Conservation (phyloP, 257 asterid genomes). For the Striga asiatica region DNA sequence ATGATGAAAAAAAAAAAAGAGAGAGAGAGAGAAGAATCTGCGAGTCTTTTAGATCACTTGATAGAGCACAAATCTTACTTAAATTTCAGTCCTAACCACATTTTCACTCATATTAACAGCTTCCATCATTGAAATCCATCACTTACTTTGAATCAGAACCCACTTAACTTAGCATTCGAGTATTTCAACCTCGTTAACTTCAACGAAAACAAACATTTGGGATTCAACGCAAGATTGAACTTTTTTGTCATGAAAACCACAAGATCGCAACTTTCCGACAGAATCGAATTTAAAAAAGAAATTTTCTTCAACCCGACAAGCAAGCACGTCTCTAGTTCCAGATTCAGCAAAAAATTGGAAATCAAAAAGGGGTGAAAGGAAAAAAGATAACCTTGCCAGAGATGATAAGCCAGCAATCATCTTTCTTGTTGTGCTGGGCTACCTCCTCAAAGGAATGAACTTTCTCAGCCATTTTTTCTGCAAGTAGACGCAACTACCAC, state of each 20-base stretch:
- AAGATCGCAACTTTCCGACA: not conserved
- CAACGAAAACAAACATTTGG: too few relatives aligned
- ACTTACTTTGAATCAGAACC: too few relatives aligned
- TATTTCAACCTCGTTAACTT: too few relatives aligned
- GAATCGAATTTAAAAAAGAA: not conserved
- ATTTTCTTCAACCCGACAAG: not conserved
- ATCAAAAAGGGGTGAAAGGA: not conserved
- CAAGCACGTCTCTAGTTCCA: not conserved
- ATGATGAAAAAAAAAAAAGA: too few relatives aligned
- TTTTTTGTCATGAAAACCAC: not conserved
- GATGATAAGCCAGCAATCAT: slow-evolving; percentile 65
- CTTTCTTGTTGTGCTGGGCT: slow-evolving; percentile 29
- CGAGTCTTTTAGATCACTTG: too few relatives aligned
- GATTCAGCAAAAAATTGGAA: not conserved
- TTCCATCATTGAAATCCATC: too few relatives aligned
- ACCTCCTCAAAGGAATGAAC: slow-evolving; percentile 40
- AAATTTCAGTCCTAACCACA: too few relatives aligned
- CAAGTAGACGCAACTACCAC: not conserved
- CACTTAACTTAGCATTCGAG: too few relatives aligned
- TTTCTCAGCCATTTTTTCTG: slow-evolving; percentile 27
- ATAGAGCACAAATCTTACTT: too few relatives aligned
- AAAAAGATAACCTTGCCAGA: slow-evolving; percentile 36
- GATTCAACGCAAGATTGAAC: not conserved
- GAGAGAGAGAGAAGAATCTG: too few relatives aligned
- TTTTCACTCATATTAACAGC: too few relatives aligned